Evolutionary conservation across 2,329 filamentous ascomycete species (phyloP).

Genomic region (Fusarium buharicum): DNA sequence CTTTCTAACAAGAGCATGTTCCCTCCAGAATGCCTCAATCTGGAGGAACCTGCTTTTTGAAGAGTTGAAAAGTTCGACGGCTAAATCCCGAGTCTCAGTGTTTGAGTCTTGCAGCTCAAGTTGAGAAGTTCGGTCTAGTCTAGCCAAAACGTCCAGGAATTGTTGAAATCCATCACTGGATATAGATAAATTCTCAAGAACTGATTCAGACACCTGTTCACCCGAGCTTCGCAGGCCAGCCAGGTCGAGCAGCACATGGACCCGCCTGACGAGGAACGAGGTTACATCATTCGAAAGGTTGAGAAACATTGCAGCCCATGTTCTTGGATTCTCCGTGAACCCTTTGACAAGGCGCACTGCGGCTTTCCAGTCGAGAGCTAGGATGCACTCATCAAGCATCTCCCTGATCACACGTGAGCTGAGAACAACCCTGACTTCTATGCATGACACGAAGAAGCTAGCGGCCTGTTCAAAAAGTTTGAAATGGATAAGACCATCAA

Average conservation of each 20-base stretch:
- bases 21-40: constrained; percentile 50
- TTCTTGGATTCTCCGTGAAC: constrained; percentile 41
- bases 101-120: constrained; percentile 2
- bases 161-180: constrained; percentile 32
- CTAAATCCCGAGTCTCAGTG: not conserved
- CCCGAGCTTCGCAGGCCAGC: constrained; percentile 45
- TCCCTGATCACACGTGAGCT: constrained; percentile 49
- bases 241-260: constrained; percentile 52
- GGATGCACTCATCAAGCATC: constrained; percentile 56
- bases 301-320: constrained; percentile 44
- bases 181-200: constrained; percentile 45
- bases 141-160: constrained; percentile 41
- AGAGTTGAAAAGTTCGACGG: not conserved
- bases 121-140: constrained; percentile 21
- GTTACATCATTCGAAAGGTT: constrained; percentile 31
- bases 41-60: constrained; percentile 47
- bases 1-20: constrained; percentile 46
- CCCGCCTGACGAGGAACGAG: constrained; percentile 47
- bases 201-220: constrained; percentile 12
- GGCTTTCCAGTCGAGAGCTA: constrained; percentile 54
- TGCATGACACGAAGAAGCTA: constrained; percentile 53
- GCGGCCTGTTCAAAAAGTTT: constrained; percentile 58
- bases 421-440: constrained; percentile 51
- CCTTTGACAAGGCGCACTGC: constrained; percentile 48
- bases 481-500: constrained; percentile 61